Base-by-base conservation (phyloP, 1,284 basidiomycete species). In the Microbotryomycetes sp. region DNA sequence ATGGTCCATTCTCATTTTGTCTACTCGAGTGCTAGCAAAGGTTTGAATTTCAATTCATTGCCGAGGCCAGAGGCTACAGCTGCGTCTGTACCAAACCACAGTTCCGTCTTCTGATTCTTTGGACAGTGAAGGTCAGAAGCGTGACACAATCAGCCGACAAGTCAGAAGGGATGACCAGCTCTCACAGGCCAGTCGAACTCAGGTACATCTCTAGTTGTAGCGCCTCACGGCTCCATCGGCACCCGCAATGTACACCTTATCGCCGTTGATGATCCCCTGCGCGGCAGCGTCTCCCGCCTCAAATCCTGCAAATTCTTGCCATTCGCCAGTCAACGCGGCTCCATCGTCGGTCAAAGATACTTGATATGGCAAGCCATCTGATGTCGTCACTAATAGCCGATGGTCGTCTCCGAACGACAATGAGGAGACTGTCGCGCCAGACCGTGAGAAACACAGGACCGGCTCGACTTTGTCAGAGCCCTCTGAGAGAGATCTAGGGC, bases 291-390 rank as follows among this genome's bases (percentile, higher is more conserved):
- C 36, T 9, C 36, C 36, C 36, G 36, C 36, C 19, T 42, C 36
- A 42, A 42, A 42, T 42, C 36, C 36, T 42, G 36, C 36, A 42
- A 42, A 42, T 42, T 42, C 36, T 9, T 12, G 9, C 36, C 36
- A 42, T 9, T 42, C 19, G 36, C 36, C 36, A 9, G 9, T 9
- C 36, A 42, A 9, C n/a, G n/a, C n/a, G 36, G 12, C 19, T 9
- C 36, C 36, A 12, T 42, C 12, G 9, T 9, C 36, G 19, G 9
- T 42, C 36, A 42, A 12, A 19, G 12, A 12, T 9, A 58, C 57
- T 22, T 64, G 58, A 58, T 65, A 71, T 0, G 65, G 62, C 9
- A 71, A 61, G 1, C 70, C 70, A 46, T 70, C 69, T 16, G 62
- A 55, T 4, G 63, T 49, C 3, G 65, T 62, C 19, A 67, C 64